A percentile compares a stretch with the other conserved stretches of the same genome.
phyloP scores from a whole-genome alignment of 768 basidiomycete species.

The Xerocomellus amylosporus region DNA sequence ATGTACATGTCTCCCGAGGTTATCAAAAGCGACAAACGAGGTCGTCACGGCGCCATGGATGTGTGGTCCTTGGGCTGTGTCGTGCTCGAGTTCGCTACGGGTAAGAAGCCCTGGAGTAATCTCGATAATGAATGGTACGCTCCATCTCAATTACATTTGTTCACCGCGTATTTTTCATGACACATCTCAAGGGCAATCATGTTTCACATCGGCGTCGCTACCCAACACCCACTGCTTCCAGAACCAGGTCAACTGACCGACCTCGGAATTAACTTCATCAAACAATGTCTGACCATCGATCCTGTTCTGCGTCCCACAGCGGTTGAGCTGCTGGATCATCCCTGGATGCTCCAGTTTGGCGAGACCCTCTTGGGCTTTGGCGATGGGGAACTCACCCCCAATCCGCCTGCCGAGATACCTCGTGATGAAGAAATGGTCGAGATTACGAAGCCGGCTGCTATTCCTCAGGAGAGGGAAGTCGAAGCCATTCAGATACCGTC shows the following conservation, averaged over 20 bases:
- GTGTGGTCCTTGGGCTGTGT: conserved; percentile 98
- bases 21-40: conserved; percentile 89
- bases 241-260: conserved; percentile 87
- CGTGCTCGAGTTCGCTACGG: conserved; percentile 94
- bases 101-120: conserved; percentile 97
- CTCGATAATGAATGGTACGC: conserved; percentile 97
- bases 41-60: conserved; percentile 94
- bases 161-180: conserved; percentile 4
- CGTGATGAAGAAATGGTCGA: conserved; percentile 49
- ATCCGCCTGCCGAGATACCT: conserved; percentile 44
- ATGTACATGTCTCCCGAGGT: conserved; percentile 99
- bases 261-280: conserved; percentile 90
- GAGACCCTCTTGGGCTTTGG: conserved; percentile 68
- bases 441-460: conserved; percentile 55
- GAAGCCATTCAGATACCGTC: conserved; percentile 53
- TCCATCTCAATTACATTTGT: background rate
- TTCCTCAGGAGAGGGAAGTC: conserved; percentile 58
- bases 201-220: conserved; percentile 98
- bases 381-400: conserved; percentile 55
- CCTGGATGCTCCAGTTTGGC: conserved; percentile 86
- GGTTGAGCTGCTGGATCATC: conserved; percentile 77
- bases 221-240: conserved; percentile 93
- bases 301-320: conserved; percentile 82
- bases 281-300: conserved; percentile 86
- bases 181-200: conserved; percentile 83